These are phyloP conservation scores for Chenopodium formosanum DNA, from an alignment of 148 eudicot genomes.

Conservation along the genomic window DNA sequence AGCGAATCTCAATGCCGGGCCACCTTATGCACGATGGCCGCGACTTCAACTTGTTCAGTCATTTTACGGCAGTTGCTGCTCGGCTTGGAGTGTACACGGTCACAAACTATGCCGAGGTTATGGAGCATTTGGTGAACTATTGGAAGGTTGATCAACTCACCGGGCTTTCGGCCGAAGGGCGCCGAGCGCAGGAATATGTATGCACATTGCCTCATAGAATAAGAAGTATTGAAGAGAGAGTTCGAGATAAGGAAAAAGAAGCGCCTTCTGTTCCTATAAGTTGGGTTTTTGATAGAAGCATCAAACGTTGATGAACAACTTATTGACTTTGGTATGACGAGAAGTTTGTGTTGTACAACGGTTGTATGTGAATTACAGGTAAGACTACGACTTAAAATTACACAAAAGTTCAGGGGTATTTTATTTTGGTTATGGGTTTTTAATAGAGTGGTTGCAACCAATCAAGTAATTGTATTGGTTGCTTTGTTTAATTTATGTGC, in stretches of 20 bases:
- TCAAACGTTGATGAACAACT: slow-evolving; percentile 26
- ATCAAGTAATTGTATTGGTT: too few species aligned
- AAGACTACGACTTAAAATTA: too few species aligned
- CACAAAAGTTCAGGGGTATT: too few species aligned
- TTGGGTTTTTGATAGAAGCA: slow-evolving; percentile 40
- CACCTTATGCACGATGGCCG: slow-evolving; percentile 56
- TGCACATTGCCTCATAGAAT: slow-evolving; percentile 41
- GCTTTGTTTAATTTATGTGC: too few species aligned
- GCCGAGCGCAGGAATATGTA: slow-evolving; percentile 18
- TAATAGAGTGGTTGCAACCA: too few species aligned
- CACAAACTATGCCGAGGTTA: slow-evolving; percentile 47
- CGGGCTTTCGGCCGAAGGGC: slow-evolving; percentile 41
- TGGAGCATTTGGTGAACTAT: slow-evolving; percentile 37
- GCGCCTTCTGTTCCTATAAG: slow-evolving; percentile 33
- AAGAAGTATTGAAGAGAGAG: slow-evolving; percentile 42
- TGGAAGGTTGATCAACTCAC: slow-evolving; percentile 34
- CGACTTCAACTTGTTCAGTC: slow-evolving; percentile 42
- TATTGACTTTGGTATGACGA: too few species aligned
- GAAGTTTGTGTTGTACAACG: too few species aligned
- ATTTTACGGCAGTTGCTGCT: slow-evolving; percentile 55
- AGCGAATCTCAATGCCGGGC: slow-evolving; percentile 59
- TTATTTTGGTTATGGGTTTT: too few species aligned
- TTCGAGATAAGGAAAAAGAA: slow-evolving; percentile 33
- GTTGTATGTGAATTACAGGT: too few species aligned
- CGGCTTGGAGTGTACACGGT: slow-evolving; percentile 54